Conservation (phyloP, 306 rosid genomes). For the Vicia sativa region DNA sequence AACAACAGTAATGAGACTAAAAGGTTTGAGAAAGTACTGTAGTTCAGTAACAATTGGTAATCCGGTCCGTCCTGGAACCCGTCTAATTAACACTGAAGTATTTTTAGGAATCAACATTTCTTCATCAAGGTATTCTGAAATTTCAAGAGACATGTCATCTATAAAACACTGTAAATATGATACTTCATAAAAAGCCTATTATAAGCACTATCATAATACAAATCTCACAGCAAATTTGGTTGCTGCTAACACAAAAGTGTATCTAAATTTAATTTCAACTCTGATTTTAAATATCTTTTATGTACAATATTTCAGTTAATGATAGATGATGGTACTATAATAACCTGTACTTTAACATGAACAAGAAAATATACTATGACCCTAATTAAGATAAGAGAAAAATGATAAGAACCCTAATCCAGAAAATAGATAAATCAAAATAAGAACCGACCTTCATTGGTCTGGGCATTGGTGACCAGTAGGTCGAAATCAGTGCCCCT, state of each 20-base stretch:
- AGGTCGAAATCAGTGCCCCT: constrained; percentile 99
- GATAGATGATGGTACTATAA: no score
- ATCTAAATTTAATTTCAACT: no score
- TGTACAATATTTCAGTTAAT: no score
- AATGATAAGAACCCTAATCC: constrained; percentile 26
- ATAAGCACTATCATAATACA: constrained; percentile 28
- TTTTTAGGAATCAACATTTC: constrained; percentile 99
- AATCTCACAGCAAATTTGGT: constrained; percentile 22
- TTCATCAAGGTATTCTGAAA: constrained; percentile 98
- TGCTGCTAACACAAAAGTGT: no score
- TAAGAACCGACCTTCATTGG: constrained; percentile 98
- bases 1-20: constrained; percentile 42
- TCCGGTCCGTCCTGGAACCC: constrained; percentile 98
- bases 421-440: constrained; percentile 47
- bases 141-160: constrained; percentile 65
- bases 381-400: constrained; percentile 11
- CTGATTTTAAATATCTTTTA: no score
- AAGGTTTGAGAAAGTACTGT: constrained; percentile 86
- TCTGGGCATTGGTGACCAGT: constrained; percentile 99
- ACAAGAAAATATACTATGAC: not conserved
- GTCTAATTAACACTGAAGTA: constrained; percentile 96
- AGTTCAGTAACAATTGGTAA: constrained; percentile 87
- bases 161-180: constrained; percentile 55
- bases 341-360: no score
- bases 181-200: constrained; percentile 35